These are phyloP conservation scores for Tylopilus plumbeoviolaceoides DNA, from an alignment of 768 basidiomycete genomes.

Conservation along the genomic window DNA sequence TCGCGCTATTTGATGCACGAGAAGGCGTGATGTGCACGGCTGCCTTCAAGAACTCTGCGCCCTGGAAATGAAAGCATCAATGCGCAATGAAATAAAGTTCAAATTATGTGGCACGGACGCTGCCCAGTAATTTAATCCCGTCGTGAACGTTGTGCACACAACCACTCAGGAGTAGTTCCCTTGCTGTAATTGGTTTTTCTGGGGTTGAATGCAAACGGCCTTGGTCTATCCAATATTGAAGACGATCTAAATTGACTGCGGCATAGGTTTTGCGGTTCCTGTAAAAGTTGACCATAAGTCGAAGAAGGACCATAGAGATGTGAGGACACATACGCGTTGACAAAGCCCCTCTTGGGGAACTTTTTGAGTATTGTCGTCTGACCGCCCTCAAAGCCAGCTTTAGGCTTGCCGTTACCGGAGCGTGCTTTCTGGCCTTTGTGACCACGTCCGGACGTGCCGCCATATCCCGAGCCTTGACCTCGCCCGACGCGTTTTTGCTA, in stretches of 20 bases:
- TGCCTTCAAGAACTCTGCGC: conserved; percentile 58
- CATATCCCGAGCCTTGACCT: conserved; percentile 87
- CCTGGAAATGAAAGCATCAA: conserved; percentile 37
- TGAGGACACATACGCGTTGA: conserved; percentile 68
- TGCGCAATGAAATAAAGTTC: not conserved
- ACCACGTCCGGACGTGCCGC: conserved; percentile 90
- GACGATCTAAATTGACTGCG: conserved; percentile 79
- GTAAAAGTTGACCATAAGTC: conserved; percentile 2
- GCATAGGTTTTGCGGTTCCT: conserved; percentile 78
- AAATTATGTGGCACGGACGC: conserved; percentile 44
- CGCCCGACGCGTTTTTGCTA: conserved; percentile 95
- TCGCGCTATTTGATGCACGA: conserved; percentile 82
- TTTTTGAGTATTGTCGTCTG: conserved; percentile 89
- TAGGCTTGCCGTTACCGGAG: conserved; percentile 79
- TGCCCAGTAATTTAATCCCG: conserved; percentile 88
- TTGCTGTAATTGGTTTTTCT: conserved; percentile 83
- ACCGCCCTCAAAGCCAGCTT: conserved; percentile 90
- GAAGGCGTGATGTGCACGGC: conserved; percentile 81
- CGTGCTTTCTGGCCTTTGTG: conserved; percentile 95
- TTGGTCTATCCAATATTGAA: conserved; percentile 89
- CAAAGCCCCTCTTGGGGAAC: conserved; percentile 93
- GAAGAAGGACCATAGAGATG: not conserved
- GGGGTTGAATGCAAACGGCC: conserved; percentile 76
- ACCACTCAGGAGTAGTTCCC: conserved; percentile 77
- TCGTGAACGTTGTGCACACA: conserved; percentile 86